Base-by-base conservation (phyloP, 176 grass and related monocot species). In the Lolium perenne region DNA sequence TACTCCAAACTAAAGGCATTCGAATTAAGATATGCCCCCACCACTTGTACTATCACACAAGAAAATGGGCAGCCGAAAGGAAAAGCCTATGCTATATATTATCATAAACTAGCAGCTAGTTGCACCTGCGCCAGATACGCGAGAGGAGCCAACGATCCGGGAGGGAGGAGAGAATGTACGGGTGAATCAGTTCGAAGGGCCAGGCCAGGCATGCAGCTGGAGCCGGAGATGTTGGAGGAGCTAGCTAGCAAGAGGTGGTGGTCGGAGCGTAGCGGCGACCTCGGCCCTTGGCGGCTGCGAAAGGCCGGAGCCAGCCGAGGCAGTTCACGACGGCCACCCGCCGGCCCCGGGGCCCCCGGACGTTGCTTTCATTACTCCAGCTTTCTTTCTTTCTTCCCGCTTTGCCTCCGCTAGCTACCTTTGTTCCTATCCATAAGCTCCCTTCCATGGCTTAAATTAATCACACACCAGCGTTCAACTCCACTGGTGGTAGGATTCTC, bases 381-480 rank as follows among this genome's bases (percentile, higher is more conserved):
- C 41, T 43, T 43, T 43, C 45, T 51, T 23, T 15, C 3, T 15
- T n/a, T 58, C 8, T 56, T 5, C 23, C 54, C 15, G n/a, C 71
- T 68, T 58, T 82, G 71, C 49, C 38, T 25, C 65, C 47, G 32
- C n/a, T 50, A 26, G 46, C 47, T 51, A 14, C 32, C 53, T 48
- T 67, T 38, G 87, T 73, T 86, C 84, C 80, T 86, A 87, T 90
- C 89, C 80, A 86, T 84, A 74, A 20, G 11, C 29, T 55, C 10
- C 38, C 49, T 82, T 10, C n/a, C 71, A 1, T 64, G 83, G 83
- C 71, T n/a, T 90, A 54, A 80, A 82, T 70, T 90, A 78, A 59
- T 11, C 63, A 8, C 10, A 62, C 77, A n/a, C 22, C 67, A 21
- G 46, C 11, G 8, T 75, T 59, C 3, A 47, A 47, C 76, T 4